These are phyloP conservation scores for Mucor saturninus DNA, from an alignment of 371 early-diverging fungal genomes.

Conservation along the genomic window DNA sequence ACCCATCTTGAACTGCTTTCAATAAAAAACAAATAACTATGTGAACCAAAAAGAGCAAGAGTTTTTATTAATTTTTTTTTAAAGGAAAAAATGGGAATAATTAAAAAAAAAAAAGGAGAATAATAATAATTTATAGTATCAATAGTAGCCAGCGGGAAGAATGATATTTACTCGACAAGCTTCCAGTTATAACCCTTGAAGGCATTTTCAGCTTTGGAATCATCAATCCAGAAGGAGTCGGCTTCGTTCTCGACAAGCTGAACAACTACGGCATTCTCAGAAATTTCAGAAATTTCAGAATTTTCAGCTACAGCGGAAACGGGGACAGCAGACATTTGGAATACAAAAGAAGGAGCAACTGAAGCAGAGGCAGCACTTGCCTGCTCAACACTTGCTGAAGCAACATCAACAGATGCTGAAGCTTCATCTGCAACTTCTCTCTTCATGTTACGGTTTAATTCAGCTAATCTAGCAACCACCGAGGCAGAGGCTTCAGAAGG, in stretches of 20 bases:
- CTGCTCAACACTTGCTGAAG: neutral
- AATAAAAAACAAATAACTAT: neutral
- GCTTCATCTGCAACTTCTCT: neutral
- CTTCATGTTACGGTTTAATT: neutral
- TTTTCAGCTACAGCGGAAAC: neutral
- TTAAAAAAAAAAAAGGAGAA: neutral
- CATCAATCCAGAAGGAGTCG: conserved; percentile 11
- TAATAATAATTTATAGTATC: conserved; percentile 1
- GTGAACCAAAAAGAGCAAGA: neutral
- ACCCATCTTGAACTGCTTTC: conserved; percentile 10
- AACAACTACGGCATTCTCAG: neutral
- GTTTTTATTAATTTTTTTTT: neutral
- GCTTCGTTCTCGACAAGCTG: conserved; percentile 5
- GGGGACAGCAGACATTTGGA: neutral
- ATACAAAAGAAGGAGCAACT: too few species aligned
- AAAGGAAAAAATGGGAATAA: neutral
- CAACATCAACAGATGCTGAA: neutral
- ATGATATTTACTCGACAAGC: neutral
- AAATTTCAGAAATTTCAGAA: neutral
- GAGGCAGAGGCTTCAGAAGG: too few species aligned
- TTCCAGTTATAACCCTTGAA: conserved; percentile 22
- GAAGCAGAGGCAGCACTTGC: neutral
- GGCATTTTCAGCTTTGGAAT: conserved; percentile 11
- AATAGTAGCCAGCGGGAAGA: neutral
- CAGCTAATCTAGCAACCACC: too few species aligned